Evolutionary conservation across 768 basidiomycete species (phyloP).

Genomic region (Pleurotus eryngii): DNA sequence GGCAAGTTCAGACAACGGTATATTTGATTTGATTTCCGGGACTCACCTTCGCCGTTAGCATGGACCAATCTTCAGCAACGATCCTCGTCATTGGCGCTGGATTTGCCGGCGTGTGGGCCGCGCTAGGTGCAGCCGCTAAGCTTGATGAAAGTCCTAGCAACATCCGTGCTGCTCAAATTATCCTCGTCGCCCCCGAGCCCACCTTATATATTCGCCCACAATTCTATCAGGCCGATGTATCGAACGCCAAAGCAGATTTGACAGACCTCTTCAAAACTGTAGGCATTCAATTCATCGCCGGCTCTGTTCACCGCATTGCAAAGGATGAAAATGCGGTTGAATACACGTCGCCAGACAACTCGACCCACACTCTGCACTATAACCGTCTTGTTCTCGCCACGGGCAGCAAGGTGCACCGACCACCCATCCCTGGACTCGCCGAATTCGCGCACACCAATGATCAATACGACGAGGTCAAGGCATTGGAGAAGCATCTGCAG

Average conservation of each 20-base stretch:
- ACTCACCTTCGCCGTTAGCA: too few species aligned
- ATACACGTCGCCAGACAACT: slow-evolving; percentile 9
- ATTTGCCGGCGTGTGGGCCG: slow-evolving; percentile 19
- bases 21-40: too few species aligned
- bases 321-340: slow-evolving; percentile 8
- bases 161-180: slow-evolving; percentile 10
- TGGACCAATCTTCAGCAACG: neutral
- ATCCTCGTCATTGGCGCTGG: slow-evolving; percentile 17
- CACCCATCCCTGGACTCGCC: slow-evolving; percentile 11
- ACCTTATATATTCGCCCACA: slow-evolving; percentile 17
- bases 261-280: slow-evolving; percentile 9
- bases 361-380: slow-evolving; percentile 10
- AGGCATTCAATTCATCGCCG: slow-evolving; percentile 14
- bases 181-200: slow-evolving; percentile 19
- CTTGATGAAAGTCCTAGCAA: slow-evolving; percentile 11
- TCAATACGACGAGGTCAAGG: slow-evolving; percentile 13
- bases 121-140: slow-evolving; percentile 14
- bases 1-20: too few species aligned
- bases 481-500: slow-evolving; percentile 16
- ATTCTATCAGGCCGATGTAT: slow-evolving; percentile 18
- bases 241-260: slow-evolving; percentile 11
- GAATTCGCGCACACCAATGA: slow-evolving; percentile 16
- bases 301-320: slow-evolving; percentile 11
- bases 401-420: slow-evolving; percentile 17
- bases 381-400: slow-evolving; percentile 18